These are phyloP conservation scores for Fusarium verrucosum DNA, from an alignment of 2,329 filamentous ascomycete genomes.

Conservation along the genomic window DNA sequence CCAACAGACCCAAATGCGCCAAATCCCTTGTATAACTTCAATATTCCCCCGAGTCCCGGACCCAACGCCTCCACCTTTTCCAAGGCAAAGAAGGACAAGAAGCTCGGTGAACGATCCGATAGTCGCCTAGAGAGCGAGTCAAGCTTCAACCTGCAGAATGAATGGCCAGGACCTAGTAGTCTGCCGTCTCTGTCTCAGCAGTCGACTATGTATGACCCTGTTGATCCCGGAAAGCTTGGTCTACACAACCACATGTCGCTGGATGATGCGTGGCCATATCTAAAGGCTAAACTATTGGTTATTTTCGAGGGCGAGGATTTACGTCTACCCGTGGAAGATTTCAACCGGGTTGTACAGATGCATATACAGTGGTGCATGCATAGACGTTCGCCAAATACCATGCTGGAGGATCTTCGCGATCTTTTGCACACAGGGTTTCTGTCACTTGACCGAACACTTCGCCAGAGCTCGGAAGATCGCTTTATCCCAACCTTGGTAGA, in stretches of 20 bases:
- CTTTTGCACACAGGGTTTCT: conserved; percentile 83
- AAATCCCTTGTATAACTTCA: conserved; percentile 81
- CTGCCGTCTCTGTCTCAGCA: conserved; percentile 56
- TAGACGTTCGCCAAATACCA: conserved; percentile 72
- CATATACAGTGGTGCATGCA: conserved; percentile 83
- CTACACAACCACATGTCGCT: conserved; percentile 75
- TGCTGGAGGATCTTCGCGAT: conserved; percentile 81
- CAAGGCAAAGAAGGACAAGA: conserved; percentile 89
- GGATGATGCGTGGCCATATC: conserved; percentile 84
- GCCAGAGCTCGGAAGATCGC: conserved; percentile 81
- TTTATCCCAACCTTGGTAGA: conserved; percentile 92
- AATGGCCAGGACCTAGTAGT: conserved; percentile 66
- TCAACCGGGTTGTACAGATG: conserved; percentile 81
- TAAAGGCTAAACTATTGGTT: conserved; percentile 78
- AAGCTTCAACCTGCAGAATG: conserved; percentile 50
- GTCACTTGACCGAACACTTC: conserved; percentile 84
- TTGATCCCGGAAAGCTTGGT: conserved; percentile 63
- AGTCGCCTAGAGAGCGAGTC: conserved; percentile 64
- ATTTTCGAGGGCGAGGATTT: conserved; percentile 86
- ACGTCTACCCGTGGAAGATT: conserved; percentile 81
- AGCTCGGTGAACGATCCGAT: conserved; percentile 72
- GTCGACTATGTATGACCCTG: conserved; percentile 61
- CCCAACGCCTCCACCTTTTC: conserved; percentile 73
- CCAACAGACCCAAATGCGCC: conserved; percentile 79
- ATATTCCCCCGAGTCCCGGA: conserved; percentile 75